Evolutionary conservation across 495 filamentous ascomycete genomes (phyloP), one percentile per base, ranked within the genome.

Genomic region (Daldinia decipiens): DNA sequence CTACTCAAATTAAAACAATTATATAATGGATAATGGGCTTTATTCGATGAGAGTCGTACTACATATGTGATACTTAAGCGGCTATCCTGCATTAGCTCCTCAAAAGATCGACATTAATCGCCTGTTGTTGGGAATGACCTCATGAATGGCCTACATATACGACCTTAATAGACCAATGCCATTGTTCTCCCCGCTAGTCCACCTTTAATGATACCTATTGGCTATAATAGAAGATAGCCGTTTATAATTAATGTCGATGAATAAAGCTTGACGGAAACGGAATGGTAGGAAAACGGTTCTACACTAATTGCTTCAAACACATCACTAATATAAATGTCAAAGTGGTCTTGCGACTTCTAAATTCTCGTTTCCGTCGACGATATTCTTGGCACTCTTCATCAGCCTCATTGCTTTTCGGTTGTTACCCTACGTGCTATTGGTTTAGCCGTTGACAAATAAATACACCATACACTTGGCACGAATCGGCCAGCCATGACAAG

Each of bases 391-490:
- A 45, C 26, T 70, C 36, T 47, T 47, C 6, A 40, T 15, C 26
- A 69, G 70, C 65, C 58, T 73, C 43, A 53, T 62, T 43, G 53
- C 13, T 19, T 38, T 66, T 40, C 11, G 43, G 52, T 59, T 59
- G 32, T 38, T 62, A 36, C 45, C 47, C 17, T 31, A 36, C 34
- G 3, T 66, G 31, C 65, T 15, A 73, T 69, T 73, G 65, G 70
- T n/a, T 29, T 62, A 34, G 55, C 34, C n/a, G 31, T 60, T 72
- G 70, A 72, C 70, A 68, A 68, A 72, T 72, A 32, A 60, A 55
- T 36, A 47, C n/a, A 52, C 21, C 26, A 24, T n/a, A 12, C 39
- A 62, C 58, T 63, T 72, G 55, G 60, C 47, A 65, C 55, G 54
- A 67, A 67, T 54, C 64, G 45, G 50, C 43, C 39, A 50, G 57